Evolutionary conservation across 805 yeast genomes (phyloP).

Genomic region (Ogataea henricii): DNA sequence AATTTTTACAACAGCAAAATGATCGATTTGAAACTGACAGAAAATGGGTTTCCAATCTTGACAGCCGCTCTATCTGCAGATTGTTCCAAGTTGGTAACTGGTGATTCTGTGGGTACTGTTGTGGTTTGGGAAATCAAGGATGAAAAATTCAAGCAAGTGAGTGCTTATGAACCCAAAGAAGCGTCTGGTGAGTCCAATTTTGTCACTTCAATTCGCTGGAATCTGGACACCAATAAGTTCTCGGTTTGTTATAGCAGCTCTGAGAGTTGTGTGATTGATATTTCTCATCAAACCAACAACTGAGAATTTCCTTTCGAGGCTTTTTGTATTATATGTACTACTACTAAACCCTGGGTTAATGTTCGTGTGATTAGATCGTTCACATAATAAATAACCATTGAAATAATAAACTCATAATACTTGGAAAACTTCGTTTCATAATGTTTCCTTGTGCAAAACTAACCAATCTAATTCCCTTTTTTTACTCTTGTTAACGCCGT

Average conservation of each 20-base stretch:
- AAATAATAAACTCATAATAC: not conserved
- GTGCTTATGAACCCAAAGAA: conserved; percentile 31
- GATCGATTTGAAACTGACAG: conserved; percentile 37
- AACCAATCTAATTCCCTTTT: not conserved
- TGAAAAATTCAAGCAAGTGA: conserved; percentile 16
- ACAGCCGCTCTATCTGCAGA: conserved; percentile 55
- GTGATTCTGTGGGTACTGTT: conserved; percentile 64
- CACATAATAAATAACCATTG: conserved; percentile 1
- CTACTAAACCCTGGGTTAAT: conserved; percentile 3
- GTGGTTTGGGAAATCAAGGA: conserved; percentile 49
- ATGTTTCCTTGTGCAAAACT: no score
- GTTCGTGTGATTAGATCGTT: not conserved
- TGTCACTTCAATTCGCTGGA: conserved; percentile 30
- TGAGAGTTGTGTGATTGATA: conserved; percentile 29
- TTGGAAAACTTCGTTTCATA: no score
- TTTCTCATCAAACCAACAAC: conserved; percentile 2
- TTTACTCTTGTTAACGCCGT: conserved; percentile 5
- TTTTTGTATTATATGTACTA: conserved; percentile 13
- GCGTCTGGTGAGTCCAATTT: conserved; percentile 14
- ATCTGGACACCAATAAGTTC: conserved; percentile 24
- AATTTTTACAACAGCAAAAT: conserved; percentile 48
- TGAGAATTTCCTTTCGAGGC: not conserved
- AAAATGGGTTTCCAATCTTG: conserved; percentile 57
- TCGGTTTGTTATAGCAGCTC: conserved; percentile 30
- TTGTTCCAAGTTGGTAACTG: conserved; percentile 54